Conservation (phyloP, 2,329 filamentous ascomycete genomes). For the Lasiodiplodia sp. region DNA sequence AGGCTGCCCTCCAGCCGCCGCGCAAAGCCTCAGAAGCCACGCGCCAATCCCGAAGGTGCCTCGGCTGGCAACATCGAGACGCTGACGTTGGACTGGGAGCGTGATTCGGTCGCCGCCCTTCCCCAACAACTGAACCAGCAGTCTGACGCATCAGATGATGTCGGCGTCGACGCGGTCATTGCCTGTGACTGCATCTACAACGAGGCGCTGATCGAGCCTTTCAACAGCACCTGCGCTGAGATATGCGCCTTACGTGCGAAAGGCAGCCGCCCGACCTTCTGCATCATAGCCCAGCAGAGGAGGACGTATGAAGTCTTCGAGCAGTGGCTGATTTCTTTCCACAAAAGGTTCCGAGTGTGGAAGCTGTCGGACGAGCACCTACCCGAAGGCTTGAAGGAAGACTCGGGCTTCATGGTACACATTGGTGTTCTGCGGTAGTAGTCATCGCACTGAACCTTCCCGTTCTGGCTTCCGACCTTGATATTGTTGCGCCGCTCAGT, state of each 20-base stretch:
- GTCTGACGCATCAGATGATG: slow-evolving; percentile 38
- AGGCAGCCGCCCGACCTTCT: slow-evolving; percentile 65
- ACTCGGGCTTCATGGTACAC: slow-evolving; percentile 83
- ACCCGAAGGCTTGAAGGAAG: slow-evolving; percentile 64
- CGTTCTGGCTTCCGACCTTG: not conserved
- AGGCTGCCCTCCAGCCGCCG: slow-evolving; percentile 6
- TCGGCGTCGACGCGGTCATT: slow-evolving; percentile 73
- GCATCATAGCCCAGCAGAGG: slow-evolving; percentile 87
- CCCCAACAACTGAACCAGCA: slow-evolving; percentile 59
- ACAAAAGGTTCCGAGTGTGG: slow-evolving; percentile 75
- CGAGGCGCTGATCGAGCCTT: slow-evolving; percentile 79
- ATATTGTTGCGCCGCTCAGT: not conserved
- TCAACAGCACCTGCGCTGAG: slow-evolving; percentile 83
- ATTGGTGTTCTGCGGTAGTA: slow-evolving; percentile 57
- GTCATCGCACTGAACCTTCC: not conserved
- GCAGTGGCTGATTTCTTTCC: slow-evolving; percentile 76
- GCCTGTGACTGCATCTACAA: slow-evolving; percentile 98
- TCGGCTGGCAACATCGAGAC: slow-evolving; percentile 27
- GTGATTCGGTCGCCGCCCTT: slow-evolving; percentile 53
- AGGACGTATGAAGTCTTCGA: slow-evolving; percentile 86
- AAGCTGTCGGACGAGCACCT: slow-evolving; percentile 72
- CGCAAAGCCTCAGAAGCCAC: slow-evolving; percentile 10
- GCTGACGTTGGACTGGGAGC: slow-evolving; percentile 75
- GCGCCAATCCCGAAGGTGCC: slow-evolving; percentile 7
- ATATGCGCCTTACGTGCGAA: slow-evolving; percentile 68